Conservation (phyloP, 2,329 filamentous ascomycete species). For the Plectosphaerella sp. region DNA sequence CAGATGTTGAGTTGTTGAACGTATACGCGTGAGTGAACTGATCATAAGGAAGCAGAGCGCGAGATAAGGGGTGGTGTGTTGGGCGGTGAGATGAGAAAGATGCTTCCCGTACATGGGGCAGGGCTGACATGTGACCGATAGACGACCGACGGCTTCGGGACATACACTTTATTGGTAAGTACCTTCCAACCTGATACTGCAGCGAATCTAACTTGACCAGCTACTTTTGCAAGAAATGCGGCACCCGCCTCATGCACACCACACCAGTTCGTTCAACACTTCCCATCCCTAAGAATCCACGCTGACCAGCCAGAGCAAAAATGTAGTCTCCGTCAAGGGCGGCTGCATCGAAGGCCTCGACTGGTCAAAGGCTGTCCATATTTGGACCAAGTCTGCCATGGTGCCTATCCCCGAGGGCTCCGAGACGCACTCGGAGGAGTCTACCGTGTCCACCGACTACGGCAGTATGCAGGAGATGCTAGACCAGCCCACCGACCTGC, state of each 20-base stretch:
- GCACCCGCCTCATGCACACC: slow-evolving; percentile 60
- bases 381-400: slow-evolving; percentile 65
- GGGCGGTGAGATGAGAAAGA: background rate
- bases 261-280: slow-evolving; percentile 40
- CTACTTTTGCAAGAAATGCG: slow-evolving; percentile 64
- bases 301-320: slow-evolving; percentile 39
- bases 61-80: background rate
- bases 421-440: slow-evolving; percentile 52
- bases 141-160: slow-evolving; percentile 53
- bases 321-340: slow-evolving; percentile 61
- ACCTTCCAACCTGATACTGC: background rate
- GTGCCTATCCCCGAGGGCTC: slow-evolving; percentile 63
- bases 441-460: slow-evolving; percentile 25
- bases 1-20: slow-evolving; percentile 40
- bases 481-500: slow-evolving; percentile 39
- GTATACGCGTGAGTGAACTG: slow-evolving; percentile 46
- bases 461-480: slow-evolving; percentile 37
- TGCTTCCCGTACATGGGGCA: background rate
- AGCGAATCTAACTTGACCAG: slow-evolving; percentile 22
- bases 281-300: background rate
- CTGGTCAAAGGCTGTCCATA: slow-evolving; percentile 58
- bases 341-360: slow-evolving; percentile 62
- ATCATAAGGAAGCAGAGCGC: background rate
- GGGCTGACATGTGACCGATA: slow-evolving; percentile 23
- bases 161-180: slow-evolving; percentile 53